Percentiles rank a stretch among this genome's conserved stretches.
These are phyloP conservation scores for Plasmodiophora brassicae DNA, from an alignment of 208 protist species.

Conservation along the genomic window DNA sequence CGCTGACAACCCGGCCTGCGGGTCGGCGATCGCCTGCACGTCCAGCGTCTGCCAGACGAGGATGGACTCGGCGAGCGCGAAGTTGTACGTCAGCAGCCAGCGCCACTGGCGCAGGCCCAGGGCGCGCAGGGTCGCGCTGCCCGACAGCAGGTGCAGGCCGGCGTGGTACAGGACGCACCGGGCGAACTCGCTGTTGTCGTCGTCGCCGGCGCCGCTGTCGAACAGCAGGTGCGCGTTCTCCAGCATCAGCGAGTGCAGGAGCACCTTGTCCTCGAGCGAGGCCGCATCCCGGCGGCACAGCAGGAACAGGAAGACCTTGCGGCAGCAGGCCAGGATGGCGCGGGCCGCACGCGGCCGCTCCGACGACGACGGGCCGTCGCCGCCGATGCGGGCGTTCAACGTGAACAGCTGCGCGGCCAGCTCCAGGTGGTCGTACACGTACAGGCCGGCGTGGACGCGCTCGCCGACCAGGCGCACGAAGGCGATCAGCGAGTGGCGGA, in stretches of 20 bases:
- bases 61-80: background rate
- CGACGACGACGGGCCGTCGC: no score
- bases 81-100: background rate
- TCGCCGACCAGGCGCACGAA: background rate
- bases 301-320: background rate
- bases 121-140: background rate
- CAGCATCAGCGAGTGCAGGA: background rate
- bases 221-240: background rate
- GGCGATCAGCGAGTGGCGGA: background rate
- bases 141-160: background rate
- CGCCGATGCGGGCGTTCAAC: no score
- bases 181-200: no score
- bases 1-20: no score
- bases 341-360: no score
- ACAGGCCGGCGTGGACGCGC: background rate
- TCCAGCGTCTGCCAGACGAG: background rate
- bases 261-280: background rate
- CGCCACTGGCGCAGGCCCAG: background rate
- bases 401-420: no score
- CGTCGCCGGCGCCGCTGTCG: background rate
- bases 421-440: background rate
- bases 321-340: no score
- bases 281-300: background rate
- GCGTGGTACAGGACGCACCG: background rate
- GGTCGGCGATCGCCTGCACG: no score